Evolutionary conservation across 2,329 filamentous ascomycete species (phyloP), one percentile per base, ranked within the genome.

Genomic region (Tolypocladium album): DNA sequence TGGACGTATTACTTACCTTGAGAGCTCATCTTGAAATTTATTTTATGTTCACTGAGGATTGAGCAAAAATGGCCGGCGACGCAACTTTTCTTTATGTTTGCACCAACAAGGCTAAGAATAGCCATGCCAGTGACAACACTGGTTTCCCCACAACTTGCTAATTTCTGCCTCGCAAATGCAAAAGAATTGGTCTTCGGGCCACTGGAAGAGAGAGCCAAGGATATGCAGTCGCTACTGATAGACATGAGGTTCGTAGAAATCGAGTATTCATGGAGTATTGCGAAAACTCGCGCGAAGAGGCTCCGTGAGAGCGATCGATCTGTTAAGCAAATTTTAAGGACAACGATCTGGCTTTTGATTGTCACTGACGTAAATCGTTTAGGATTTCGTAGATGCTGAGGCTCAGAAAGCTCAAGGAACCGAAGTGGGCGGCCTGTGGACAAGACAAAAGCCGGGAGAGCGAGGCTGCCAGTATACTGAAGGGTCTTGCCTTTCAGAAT

Each of bases 21-120:
- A 27, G 91, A 96, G 66, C 99, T 99, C 94, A 99, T 99, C 77
- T 99, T 94, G 67, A 99, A 90, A 72, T 99, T 99, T 70, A 99
- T 87, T 68, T 90, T 89, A 72, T 96, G 88, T 71, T 97, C 90
- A 52, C 94, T 94, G 22, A 99, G 79, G 1, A 92, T 95, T 55
- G 89, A 90, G 75, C 99, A 97, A 89, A 99, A 97, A 67, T 84
- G 87, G 36, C 94, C 94, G 8, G 90, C 90, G 64, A 99, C 91
- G 63, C 94, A 94, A 60, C 89, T 81, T 91, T 97, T 94, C 79
- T 96, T 96, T 87, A 99, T 90, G 75, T 97, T 91, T 62, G 90
- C 90, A 56, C 94, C 94, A 0, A 99, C 93, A 58, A 99, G 78
- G 69, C 90, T 96, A 62, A 99, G 81, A 70, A 99, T 97, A 13